Conservation (phyloP, 371 early-diverging fungal species). For the Globomyces sp. region DNA sequence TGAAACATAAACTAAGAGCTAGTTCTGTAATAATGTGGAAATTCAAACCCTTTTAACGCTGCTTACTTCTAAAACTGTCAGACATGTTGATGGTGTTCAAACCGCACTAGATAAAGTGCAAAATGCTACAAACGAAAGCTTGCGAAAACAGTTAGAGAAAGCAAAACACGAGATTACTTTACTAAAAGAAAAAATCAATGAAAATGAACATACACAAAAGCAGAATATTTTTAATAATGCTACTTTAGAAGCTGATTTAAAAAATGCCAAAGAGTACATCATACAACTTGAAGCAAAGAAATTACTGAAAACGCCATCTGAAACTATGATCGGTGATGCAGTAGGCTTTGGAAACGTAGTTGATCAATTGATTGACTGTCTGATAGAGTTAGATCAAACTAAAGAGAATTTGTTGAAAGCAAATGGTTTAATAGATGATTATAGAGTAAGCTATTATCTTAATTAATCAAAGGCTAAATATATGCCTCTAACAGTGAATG, state of each 20-base stretch:
- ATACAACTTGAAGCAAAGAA: background rate
- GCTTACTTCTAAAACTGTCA: background rate
- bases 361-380: slow-evolving; percentile 35
- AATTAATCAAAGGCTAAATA: background rate
- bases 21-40: background rate
- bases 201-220: slow-evolving; percentile 17
- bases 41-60: background rate
- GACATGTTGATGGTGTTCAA: background rate
- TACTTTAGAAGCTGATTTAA: too few species aligned
- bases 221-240: background rate
- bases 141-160: too few species aligned
- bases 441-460: slow-evolving; percentile 6
- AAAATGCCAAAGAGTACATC: too few species aligned
- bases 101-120: background rate
- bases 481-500: background rate
- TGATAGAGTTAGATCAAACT: slow-evolving; percentile 22
- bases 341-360: slow-evolving; percentile 34
- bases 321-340: slow-evolving; percentile 25
- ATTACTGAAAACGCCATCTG: slow-evolving; percentile 28
- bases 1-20: background rate
- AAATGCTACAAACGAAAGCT: background rate
- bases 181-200: background rate
- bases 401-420: slow-evolving; percentile 26
- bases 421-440: slow-evolving; percentile 22
- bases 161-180: too few species aligned